Evolutionary conservation across 768 basidiomycete genomes (phyloP).

Genomic region (Termitomyces sp.): DNA sequence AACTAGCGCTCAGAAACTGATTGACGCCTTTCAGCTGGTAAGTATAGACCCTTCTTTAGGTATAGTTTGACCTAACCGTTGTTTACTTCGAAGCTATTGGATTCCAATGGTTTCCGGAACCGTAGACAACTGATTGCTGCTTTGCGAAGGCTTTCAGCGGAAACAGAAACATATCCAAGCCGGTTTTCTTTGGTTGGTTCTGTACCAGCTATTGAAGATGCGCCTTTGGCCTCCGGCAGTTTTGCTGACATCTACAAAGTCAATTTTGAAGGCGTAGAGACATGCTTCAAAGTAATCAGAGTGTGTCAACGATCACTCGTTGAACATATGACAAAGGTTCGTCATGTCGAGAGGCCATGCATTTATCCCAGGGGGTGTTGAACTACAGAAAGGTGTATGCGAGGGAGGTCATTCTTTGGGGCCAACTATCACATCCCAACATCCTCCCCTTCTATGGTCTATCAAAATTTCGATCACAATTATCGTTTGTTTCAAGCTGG

Average conservation of each 20-base stretch:
- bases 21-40: neutral
- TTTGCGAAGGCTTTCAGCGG: neutral
- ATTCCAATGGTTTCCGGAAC: neutral
- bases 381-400: slow-evolving; percentile 11
- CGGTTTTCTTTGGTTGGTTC: neutral
- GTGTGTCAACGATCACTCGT: neutral
- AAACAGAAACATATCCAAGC: neutral
- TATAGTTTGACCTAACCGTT: too few species aligned
- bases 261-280: neutral
- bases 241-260: slow-evolving; percentile 8
- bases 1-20: neutral
- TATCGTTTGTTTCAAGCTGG: slow-evolving; percentile 33
- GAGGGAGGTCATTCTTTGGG: slow-evolving; percentile 9
- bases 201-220: neutral
- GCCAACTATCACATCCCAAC: neutral
- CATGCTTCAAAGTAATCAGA: slow-evolving; percentile 8
- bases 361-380: too few species aligned
- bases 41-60: neutral
- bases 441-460: neutral
- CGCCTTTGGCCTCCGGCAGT: neutral
- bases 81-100: neutral
- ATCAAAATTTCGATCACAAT: slow-evolving; percentile 19
- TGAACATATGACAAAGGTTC: neutral
- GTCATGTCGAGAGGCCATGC: too few species aligned
- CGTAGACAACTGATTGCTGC: slow-evolving; percentile 3